These are phyloP conservation scores for Neopestalotiopsis clavispora DNA, from an alignment of 2,329 filamentous ascomycete species.

Conservation along the genomic window DNA sequence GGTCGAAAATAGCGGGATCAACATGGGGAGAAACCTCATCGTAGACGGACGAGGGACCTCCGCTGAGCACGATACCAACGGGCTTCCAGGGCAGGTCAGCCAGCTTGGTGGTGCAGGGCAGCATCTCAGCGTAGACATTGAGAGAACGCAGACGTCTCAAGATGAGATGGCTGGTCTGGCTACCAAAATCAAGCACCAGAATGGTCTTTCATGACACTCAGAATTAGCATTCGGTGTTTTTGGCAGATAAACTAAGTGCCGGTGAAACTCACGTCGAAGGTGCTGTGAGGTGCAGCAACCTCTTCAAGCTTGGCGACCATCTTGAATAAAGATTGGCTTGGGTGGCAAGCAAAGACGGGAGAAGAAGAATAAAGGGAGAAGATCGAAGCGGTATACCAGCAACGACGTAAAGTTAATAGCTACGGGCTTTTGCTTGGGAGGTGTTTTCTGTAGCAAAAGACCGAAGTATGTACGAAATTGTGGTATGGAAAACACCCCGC, in stretches of 20 bases:
- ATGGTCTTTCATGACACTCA: slow-evolving; percentile 59
- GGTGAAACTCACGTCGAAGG: slow-evolving; percentile 39
- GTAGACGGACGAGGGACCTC: slow-evolving; percentile 79
- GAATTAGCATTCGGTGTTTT: not conserved
- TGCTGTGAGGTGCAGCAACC: slow-evolving; percentile 40
- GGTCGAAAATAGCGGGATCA: slow-evolving; percentile 80
- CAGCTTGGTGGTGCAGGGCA: slow-evolving; percentile 84
- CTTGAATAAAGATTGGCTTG: not conserved
- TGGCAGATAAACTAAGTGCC: not conserved
- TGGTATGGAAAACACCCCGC: not conserved
- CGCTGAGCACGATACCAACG: slow-evolving; percentile 80
- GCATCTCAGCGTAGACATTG: slow-evolving; percentile 86
- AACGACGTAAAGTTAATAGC: not conserved
- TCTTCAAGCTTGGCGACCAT: slow-evolving; percentile 19
- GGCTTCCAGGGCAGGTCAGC: slow-evolving; percentile 79
- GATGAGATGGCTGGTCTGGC: slow-evolving; percentile 77
- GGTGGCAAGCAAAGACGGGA: not conserved
- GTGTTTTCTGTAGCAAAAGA: not conserved
- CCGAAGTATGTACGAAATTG: not conserved
- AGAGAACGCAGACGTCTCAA: slow-evolving; percentile 76
- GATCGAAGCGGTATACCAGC: not conserved
- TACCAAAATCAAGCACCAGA: slow-evolving; percentile 73
- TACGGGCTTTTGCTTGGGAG: not conserved
- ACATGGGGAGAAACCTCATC: slow-evolving; percentile 75
- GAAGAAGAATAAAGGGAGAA: not conserved